Evolutionary conservation across 768 basidiomycete species (phyloP).

Genomic region (Trametes gibbosa): DNA sequence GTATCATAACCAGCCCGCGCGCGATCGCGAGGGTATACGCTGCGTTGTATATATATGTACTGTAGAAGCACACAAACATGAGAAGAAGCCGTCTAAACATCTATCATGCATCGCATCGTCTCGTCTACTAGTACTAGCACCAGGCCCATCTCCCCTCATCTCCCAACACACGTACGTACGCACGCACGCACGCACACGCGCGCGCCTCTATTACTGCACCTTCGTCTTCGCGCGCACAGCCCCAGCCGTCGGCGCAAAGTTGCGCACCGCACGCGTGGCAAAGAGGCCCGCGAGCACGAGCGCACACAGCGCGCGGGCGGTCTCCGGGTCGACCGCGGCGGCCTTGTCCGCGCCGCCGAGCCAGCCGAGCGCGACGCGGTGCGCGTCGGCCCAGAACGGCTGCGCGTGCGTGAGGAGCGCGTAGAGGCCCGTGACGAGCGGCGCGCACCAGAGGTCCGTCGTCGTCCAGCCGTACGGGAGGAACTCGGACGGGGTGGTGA

Average conservation of each 20-base stretch:
- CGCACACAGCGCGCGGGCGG: constrained; percentile 72
- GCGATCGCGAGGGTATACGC: too few species aligned
- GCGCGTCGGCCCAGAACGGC: constrained; percentile 72
- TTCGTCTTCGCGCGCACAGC: constrained; percentile 21
- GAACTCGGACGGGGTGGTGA: constrained; percentile 80
- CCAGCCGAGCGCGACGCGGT: constrained; percentile 44
- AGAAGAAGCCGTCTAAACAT: too few species aligned
- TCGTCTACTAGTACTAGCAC: too few species aligned
- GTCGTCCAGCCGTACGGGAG: constrained; percentile 83
- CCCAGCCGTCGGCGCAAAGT: constrained; percentile 40
- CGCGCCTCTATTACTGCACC: constrained; percentile 20
- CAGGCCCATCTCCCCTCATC: too few species aligned
- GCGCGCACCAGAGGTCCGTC: constrained; percentile 83
- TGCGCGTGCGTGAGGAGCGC: constrained; percentile 85
- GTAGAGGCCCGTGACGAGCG: constrained; percentile 72
- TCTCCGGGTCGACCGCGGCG: constrained; percentile 56
- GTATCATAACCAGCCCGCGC: too few species aligned
- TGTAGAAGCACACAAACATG: too few species aligned
- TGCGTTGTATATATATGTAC: too few species aligned
- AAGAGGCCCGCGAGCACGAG: constrained; percentile 63
- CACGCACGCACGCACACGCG: too few species aligned
- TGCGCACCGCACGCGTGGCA: constrained; percentile 59
- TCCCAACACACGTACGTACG: too few species aligned
- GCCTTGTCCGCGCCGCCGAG: constrained; percentile 39
- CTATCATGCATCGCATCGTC: too few species aligned